These are phyloP conservation scores for Prillingera fragicola DNA, from an alignment of 1,284 basidiomycete species.

Conservation along the genomic window DNA sequence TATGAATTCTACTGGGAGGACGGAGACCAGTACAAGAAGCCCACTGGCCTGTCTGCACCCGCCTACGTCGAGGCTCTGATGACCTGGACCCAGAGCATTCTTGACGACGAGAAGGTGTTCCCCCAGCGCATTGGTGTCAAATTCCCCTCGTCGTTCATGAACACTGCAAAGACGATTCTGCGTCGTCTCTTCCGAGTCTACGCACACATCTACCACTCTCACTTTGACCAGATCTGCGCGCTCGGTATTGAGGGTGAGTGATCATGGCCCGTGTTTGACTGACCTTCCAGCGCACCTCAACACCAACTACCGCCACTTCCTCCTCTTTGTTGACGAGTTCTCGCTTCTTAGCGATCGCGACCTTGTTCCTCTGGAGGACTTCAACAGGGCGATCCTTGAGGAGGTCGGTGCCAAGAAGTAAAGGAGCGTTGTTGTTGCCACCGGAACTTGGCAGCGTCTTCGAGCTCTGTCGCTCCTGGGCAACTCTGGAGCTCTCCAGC, in stretches of 20 bases:
- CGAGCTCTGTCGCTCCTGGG: too few relatives aligned
- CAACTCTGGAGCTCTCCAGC: too few relatives aligned
- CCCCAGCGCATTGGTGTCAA: slow-evolving; percentile 92
- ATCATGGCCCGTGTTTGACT: background rate
- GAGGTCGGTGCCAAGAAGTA: slow-evolving; percentile 52
- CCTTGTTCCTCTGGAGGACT: slow-evolving; percentile 87
- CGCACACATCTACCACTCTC: slow-evolving; percentile 98
- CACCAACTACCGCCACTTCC: slow-evolving; percentile 97
- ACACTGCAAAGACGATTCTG: slow-evolving; percentile 86
- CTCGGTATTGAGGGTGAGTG: slow-evolving; percentile 87
- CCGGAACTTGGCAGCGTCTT: too few relatives aligned
- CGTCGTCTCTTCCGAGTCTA: slow-evolving; percentile 93
- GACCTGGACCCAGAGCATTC: slow-evolving; percentile 92
- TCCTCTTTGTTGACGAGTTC: slow-evolving; percentile 97
- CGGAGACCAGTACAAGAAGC: slow-evolving; percentile 79
- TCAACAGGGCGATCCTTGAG: slow-evolving; percentile 90
- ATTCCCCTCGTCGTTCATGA: slow-evolving; percentile 85
- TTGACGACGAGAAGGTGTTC: slow-evolving; percentile 90
- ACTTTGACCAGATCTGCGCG: slow-evolving; percentile 98
- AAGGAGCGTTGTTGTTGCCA: too few relatives aligned
- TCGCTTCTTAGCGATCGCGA: slow-evolving; percentile 96
- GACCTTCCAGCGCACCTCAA: slow-evolving; percentile 78
- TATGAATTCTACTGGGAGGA: slow-evolving; percentile 99
- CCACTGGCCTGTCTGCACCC: slow-evolving; percentile 88
- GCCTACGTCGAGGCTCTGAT: slow-evolving; percentile 98